Conservation (phyloP, 1,139 yeast genomes). For the Scheffersomyces quercinus region DNA sequence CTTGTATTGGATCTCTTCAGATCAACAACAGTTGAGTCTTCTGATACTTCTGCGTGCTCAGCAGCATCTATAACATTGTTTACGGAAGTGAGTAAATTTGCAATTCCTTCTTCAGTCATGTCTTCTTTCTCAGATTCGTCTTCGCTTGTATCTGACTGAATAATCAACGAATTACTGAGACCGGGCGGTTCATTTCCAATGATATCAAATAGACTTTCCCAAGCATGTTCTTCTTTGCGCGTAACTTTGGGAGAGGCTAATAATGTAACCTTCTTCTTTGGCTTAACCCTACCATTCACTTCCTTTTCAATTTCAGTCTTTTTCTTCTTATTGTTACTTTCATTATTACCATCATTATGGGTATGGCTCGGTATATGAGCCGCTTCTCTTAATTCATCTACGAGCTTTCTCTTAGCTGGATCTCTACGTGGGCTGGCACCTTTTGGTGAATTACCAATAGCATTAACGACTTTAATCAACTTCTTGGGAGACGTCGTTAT, state of each 20-base stretch:
- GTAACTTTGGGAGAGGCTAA: slow-evolving; percentile 6
- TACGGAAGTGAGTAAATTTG: not conserved
- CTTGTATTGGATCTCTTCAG: not conserved
- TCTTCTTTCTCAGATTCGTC: not conserved
- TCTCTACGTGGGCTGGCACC: not conserved
- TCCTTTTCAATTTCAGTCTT: not conserved
- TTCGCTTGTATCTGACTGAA: not conserved
- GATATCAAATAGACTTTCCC: slow-evolving; percentile 22
- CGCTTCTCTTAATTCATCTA: not conserved
- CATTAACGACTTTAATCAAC: slow-evolving; percentile 13
- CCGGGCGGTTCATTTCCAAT: slow-evolving; percentile 6
- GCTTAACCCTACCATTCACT: not conserved
- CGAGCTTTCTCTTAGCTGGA: not conserved
- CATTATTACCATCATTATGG: too few species aligned
- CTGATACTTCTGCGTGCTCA: not conserved
- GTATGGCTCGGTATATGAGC: too few species aligned
- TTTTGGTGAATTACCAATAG: slow-evolving; percentile 4
- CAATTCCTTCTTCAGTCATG: not conserved
- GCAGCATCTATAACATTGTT: not conserved
- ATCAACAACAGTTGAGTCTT: not conserved
- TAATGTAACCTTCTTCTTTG: slow-evolving; percentile 2
- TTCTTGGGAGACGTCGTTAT: slow-evolving; percentile 22
- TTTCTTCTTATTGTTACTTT: too few species aligned
- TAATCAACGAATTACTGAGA: not conserved
- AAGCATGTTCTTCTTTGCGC: slow-evolving; percentile 17